Evolutionary conservation across 306 rosid genomes (phyloP).

Genomic region (Dryas alaskensis): DNA sequence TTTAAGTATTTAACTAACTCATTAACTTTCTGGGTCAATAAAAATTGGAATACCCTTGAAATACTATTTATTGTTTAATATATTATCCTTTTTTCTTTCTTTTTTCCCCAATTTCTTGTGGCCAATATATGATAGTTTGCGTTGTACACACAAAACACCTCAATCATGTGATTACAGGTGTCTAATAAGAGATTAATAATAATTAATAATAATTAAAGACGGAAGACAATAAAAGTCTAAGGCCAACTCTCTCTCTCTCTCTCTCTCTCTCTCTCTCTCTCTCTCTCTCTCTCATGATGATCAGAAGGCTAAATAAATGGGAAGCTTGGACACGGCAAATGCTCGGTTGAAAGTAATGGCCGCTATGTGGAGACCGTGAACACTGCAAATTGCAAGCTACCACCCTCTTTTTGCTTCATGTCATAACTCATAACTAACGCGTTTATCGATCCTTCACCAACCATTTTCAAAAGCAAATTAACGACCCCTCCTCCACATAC

Average conservation of each 20-base stretch:
- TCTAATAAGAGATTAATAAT: too few species aligned
- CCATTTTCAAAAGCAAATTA: conserved; percentile 13
- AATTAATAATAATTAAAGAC: too few species aligned
- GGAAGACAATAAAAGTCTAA: not conserved
- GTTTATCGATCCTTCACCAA: conserved; percentile 37
- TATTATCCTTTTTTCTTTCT: too few species aligned
- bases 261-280: not conserved
- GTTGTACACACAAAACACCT: too few species aligned
- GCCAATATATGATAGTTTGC: too few species aligned
- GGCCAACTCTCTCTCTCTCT: not conserved
- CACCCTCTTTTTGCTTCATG: conserved; percentile 21
- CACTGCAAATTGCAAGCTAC: not conserved
- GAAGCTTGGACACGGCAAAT: not conserved
- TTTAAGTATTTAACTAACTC: too few species aligned
- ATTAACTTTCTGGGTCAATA: too few species aligned
- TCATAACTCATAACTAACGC: conserved; percentile 42
- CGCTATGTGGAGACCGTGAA: conserved; percentile 36
- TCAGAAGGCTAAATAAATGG: not conserved
- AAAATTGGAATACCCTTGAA: too few species aligned
- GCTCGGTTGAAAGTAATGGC: conserved; percentile 13
- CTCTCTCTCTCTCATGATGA: not conserved
- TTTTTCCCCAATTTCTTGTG: too few species aligned
- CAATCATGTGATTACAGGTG: too few species aligned
- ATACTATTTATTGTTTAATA: too few species aligned
- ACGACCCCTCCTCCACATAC: not conserved